Percentiles rank a stretch among this genome's conserved stretches.
These are phyloP conservation scores for Yarrowia alimentaria DNA, from an alignment of 805 yeast species.

Conservation along the genomic window DNA sequence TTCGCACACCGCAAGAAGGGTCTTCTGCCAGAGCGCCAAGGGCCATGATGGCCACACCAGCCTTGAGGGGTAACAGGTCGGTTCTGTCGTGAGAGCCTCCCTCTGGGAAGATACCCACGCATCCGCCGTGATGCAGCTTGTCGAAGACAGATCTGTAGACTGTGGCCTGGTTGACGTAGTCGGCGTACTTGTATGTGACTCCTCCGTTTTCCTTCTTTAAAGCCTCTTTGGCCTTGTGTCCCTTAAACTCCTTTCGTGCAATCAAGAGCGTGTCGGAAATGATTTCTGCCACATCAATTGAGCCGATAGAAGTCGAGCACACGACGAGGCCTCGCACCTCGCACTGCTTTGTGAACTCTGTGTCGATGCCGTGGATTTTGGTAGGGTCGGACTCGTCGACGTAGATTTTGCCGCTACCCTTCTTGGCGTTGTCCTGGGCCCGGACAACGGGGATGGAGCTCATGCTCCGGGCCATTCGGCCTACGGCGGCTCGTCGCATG, in stretches of 20 bases:
- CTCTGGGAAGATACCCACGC: conserved; percentile 94
- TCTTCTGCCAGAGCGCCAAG: conserved; percentile 83
- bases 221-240: conserved; percentile 46
- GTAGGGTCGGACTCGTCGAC: conserved; percentile 52
- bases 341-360: conserved; percentile 65
- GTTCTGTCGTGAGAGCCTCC: conserved; percentile 98
- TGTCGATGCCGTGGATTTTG: conserved; percentile 60
- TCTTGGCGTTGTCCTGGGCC: conserved; percentile 78
- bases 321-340: conserved; percentile 66
- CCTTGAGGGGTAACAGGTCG: conserved; percentile 84
- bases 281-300: conserved; percentile 65
- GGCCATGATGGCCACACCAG: conserved; percentile 98
- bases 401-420: conserved; percentile 65
- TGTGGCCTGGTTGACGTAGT: conserved; percentile 76
- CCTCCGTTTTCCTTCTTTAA: conserved; percentile 46
- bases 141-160: conserved; percentile 84
- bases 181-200: conserved; percentile 67
- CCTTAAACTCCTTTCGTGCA: conserved; percentile 68
- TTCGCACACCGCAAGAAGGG: conserved; percentile 72
- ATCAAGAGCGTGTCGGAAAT: conserved; percentile 67
- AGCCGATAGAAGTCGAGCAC: conserved; percentile 75
- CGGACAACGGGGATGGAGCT: conserved; percentile 87
- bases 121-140: conserved; percentile 74
- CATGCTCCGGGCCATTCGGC: conserved; percentile 70
- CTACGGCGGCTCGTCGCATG: conserved; percentile 62